These are phyloP conservation scores for Diaporthe vaccinii DNA, from an alignment of 2,329 filamentous ascomycete genomes.

Conservation along the genomic window DNA sequence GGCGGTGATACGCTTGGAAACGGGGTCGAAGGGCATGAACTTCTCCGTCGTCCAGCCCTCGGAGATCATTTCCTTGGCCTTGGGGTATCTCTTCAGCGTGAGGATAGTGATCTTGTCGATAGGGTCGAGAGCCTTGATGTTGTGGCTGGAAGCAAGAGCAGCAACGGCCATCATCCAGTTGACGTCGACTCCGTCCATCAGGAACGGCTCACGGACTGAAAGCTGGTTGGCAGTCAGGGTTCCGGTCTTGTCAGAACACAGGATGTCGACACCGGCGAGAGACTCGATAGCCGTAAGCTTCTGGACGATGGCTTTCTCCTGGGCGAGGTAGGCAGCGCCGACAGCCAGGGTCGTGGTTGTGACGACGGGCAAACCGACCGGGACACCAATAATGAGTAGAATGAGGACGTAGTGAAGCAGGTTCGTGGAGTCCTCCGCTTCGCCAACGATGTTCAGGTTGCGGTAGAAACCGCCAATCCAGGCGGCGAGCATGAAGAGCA, in stretches of 20 bases:
- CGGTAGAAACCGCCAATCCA: constrained; percentile 88
- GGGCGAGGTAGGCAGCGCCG: constrained; percentile 81
- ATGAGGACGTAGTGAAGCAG: constrained; percentile 78
- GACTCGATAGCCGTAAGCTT: constrained; percentile 85
- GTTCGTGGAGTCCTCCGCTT: constrained; percentile 70
- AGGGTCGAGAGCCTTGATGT: constrained; percentile 82
- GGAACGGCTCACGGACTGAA: constrained; percentile 82
- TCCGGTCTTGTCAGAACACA: constrained; percentile 87
- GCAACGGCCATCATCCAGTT: constrained; percentile 90
- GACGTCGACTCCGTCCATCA: constrained; percentile 81
- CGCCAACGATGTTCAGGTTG: constrained; percentile 73
- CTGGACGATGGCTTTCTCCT: constrained; percentile 84
- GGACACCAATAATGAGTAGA: constrained; percentile 82
- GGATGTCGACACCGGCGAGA: constrained; percentile 80
- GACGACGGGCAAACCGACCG: constrained; percentile 83
- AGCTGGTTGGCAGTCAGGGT: constrained; percentile 83
- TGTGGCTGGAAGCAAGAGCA: constrained; percentile 82
- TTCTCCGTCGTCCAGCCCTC: constrained; percentile 83
- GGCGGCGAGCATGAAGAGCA: constrained; percentile 80
- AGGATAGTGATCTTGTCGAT: constrained; percentile 86
- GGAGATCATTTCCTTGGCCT: constrained; percentile 80
- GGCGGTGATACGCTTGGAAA: constrained; percentile 83
- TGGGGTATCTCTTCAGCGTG: constrained; percentile 82
- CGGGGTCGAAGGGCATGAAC: constrained; percentile 83
- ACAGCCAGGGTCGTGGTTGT: constrained; percentile 84